These are phyloP conservation scores for Castanospermum australe DNA, from an alignment of 306 rosid genomes.

Conservation along the genomic window DNA sequence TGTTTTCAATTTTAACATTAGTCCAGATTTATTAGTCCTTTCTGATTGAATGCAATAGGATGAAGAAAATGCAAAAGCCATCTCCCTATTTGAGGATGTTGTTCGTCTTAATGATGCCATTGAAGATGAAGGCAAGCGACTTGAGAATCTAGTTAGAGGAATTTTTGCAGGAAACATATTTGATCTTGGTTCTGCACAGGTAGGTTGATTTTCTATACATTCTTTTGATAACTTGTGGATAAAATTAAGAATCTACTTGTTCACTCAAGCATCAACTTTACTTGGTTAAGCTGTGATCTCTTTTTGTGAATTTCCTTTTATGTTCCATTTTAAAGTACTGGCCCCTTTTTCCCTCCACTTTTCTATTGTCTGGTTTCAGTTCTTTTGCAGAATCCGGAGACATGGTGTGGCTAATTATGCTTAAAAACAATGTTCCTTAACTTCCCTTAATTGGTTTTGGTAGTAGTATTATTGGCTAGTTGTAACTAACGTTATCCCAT, in stretches of 20 bases:
- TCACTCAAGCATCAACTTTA: neutral
- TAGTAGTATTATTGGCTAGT: neutral
- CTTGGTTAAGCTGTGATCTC: neutral
- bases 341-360: neutral
- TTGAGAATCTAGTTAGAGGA: conserved; percentile 82
- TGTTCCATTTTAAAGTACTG: neutral
- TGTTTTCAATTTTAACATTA: conserved; percentile 15
- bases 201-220: conserved; percentile 26
- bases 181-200: conserved; percentile 98
- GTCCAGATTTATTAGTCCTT: conserved; percentile 16
- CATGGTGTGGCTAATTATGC: conserved; percentile 7
- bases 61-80: conserved; percentile 96
- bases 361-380: neutral
- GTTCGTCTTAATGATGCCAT: conserved; percentile 74
- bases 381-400: neutral
- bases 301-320: neutral
- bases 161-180: conserved; percentile 95
- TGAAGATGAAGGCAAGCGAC: conserved; percentile 83
- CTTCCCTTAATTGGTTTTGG: neutral
- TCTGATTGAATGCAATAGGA: conserved; percentile 52
- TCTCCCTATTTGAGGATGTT: conserved; percentile 69
- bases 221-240: conserved; percentile 2
- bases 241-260: neutral
- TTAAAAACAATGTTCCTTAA: neutral
- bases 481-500: neutral